Base-by-base conservation (phyloP, 192 early-diverging fungal species). In the Diversispora eburnea region DNA sequence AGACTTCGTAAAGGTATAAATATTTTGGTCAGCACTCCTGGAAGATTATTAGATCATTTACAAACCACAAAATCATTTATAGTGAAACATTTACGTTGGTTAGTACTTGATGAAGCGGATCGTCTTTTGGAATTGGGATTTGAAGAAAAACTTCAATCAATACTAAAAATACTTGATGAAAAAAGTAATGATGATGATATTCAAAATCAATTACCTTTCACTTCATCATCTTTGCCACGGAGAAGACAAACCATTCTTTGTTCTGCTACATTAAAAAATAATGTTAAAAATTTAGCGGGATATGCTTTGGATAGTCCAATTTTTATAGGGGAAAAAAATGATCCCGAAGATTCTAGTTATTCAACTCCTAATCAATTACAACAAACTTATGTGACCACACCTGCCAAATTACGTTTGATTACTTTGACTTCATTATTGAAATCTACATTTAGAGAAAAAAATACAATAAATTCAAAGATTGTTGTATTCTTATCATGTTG, bases 31-130 rank as follows among this genome's bases (percentile, higher is more conserved):
- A 89, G 90, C 57, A 99, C 98, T 4, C 98, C 98, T 20, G 98
- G 98, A n/a, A 88, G 98, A 51, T 81, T 99, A 15, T 83, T 95
- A 76, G 93, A 94, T 73, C 93, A 95, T 75, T 69, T 95, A 61
- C 87, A 92, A 75, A 92, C 87, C 75, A 95, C 93, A 46, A 82
- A 88, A 86, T 86, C 92, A 25, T 97, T 99, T 77, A 79, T 89
- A 10, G 82, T 94, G 5, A 85, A 89, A 57, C 89, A 95, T 79
- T 77, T 99, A 75, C 84, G 92, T 54, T 99, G 98, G 98, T 76
- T 99, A 39, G 93, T 99, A 3, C 82, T 99, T 33, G 98, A 99
- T 81, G 98, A 99, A 81, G 98, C 96, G 9, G 98, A 99, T 85
- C 86, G 94, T 12, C 83, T 99, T 73, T 82, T 99, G 69, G 95